Evolutionary conservation across 192 early-diverging fungal species (phyloP), one percentile per base, ranked within the genome.

Genomic region (Gaertneriomyces semiglobifer): DNA sequence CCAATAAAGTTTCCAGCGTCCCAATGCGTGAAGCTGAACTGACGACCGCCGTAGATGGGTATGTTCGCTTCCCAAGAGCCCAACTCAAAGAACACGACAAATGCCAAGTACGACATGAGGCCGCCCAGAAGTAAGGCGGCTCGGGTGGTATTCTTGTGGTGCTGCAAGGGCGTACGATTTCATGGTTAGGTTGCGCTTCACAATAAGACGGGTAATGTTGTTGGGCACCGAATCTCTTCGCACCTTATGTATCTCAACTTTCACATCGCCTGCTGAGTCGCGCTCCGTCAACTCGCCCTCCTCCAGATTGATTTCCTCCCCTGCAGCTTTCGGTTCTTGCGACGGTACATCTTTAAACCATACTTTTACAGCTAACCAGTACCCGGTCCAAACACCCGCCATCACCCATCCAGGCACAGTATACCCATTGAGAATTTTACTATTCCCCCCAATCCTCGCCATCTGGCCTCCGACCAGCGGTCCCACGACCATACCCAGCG

Each of bases 31-130:
- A 12, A 50, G 12, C 18, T 18, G 2, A 50, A 50, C 48, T n/a
- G 12, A 50, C 48, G 48, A 12, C 18, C 18, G 48, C 48, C 48
- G 48, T 50, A 50, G 11, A 50, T 50, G 48, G 48, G 48, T n/a
- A 50, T 50, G 48, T 50, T n/a, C 11, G 48, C 48, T 18, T 50
- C 48, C 48, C 48, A 50, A 2, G 48, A 12, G 18, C 48, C 48
- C 1, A 50, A 18, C 3, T 50, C 48, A 50, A 50, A 50, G 18
- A 50, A 50, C 12, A 50, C 48, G 48, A 18, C 48, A 18, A n/a
- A 50, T 18, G 48, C 48, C 18, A 50, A 50, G 2, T 50, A 50
- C 48, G 48, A 50, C 48, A 50, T 50, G 48, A 50, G 11, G 48
- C 11, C 11, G 48, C 12, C 48, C 1, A 18, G 2, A 50, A 50